A percentile compares a stretch with the other conserved stretches of the same genome.
These are phyloP conservation scores for Colletotrichum endophyticum DNA, from an alignment of 2,329 filamentous ascomycete species.

Conservation along the genomic window DNA sequence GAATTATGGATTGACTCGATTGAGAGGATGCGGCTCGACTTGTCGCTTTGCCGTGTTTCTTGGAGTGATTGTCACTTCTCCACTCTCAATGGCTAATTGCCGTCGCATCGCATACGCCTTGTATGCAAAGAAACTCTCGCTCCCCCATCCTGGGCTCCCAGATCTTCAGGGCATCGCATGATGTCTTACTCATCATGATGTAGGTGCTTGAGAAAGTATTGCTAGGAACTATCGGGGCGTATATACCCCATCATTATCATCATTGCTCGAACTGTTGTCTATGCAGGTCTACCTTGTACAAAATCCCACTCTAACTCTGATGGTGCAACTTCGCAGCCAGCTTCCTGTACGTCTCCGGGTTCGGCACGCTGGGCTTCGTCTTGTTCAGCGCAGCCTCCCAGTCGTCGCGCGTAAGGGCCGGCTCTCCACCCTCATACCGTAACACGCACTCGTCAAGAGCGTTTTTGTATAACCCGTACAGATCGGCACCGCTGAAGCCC, in stretches of 20 bases:
- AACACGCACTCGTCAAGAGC: slow-evolving; percentile 46
- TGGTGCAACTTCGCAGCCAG: slow-evolving; percentile 34
- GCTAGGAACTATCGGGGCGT: neutral
- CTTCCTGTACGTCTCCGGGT: slow-evolving; percentile 47
- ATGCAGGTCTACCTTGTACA: neutral
- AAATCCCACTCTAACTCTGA: neutral
- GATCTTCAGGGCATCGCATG: neutral
- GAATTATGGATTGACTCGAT: neutral
- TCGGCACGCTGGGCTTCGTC: slow-evolving; percentile 55
- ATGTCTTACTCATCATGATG: neutral
- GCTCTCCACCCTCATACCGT: slow-evolving; percentile 28
- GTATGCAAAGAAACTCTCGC: neutral
- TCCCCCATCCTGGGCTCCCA: neutral
- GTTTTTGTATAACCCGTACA: slow-evolving; percentile 53
- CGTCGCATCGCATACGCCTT: neutral
- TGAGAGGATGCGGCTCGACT: neutral
- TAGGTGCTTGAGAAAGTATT: neutral
- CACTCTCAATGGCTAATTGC: slow-evolving; percentile 8
- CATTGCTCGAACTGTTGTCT: neutral
- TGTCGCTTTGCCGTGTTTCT: neutral
- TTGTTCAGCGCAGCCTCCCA: slow-evolving; percentile 58
- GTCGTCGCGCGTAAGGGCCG: slow-evolving; percentile 43
- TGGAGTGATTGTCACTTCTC: slow-evolving; percentile 13
- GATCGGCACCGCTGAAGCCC: slow-evolving; percentile 76
- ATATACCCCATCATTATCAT: neutral